Evolutionary conservation across 139 green algal species (phyloP), one percentile per base, ranked within the genome.

Genomic region (Penium margaritaceum): DNA sequence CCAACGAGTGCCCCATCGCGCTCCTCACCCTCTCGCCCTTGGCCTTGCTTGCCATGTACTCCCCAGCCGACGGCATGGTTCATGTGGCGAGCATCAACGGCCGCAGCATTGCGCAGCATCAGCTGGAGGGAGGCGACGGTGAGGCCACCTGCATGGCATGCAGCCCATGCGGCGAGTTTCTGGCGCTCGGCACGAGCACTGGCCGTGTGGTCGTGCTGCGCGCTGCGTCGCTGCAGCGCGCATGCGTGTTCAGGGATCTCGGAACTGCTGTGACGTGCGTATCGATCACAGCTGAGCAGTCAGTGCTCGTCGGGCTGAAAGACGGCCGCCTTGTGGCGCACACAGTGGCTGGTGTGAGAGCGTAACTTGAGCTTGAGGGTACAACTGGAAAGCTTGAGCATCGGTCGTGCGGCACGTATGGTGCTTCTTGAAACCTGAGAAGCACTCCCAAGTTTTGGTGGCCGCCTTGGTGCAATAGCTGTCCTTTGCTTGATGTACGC

Each of bases 1-100:
- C 68, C 21, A 32, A 7, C 19, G 17, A 27, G 19, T 15, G 53
- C 51, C 15, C 35, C 33, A 34, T 75, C 21, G 21, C 32, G 33
- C 46, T 21, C 21, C 21, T 75, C 32, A 51, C 35, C 0, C 9
- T 66, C 2, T 43, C 27, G 32, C 39, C 17, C 9, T 15, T 30
- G 19, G 68, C 35, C 15, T 33, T 55, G 30, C 17, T 75, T 39
- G 47, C 46, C 9, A 21, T 75, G 46, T 65, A 75, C 51, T 67
- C 47, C 0, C n/a, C 32, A n/a, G 68, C 24, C 12, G 68, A 75
- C n/a, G 35, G 63, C 5, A 29, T 27, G 30, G 47, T 75, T 14
- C 68, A 46, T 5, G 32, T 36, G 24, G 30, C 24, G 3, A 53
- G 47, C 19, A 36, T 75, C 32, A 65, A 75, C 24, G 51, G 68